Percentiles rank a stretch among this genome's conserved stretches.
These are phyloP conservation scores for Macrolepiota dolichaula DNA, from an alignment of 768 basidiomycete species.

Conservation along the genomic window DNA sequence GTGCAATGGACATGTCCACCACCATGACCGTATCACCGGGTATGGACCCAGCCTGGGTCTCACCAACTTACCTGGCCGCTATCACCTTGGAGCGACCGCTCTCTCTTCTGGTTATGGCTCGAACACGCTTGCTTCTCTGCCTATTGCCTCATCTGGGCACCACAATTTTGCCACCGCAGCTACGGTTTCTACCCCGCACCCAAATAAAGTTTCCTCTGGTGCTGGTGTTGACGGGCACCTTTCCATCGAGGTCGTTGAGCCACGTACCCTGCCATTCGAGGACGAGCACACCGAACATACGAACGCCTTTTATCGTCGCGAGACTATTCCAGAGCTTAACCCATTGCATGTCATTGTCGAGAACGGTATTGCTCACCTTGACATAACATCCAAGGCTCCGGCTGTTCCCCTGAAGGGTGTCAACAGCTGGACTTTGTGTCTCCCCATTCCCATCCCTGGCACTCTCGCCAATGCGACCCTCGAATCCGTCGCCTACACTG, in stretches of 20 bases:
- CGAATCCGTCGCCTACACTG: neutral
- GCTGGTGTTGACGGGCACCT: neutral
- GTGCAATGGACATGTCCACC: neutral
- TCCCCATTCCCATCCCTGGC: conserved; percentile 2
- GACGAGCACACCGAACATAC: conserved; percentile 4
- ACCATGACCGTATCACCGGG: neutral
- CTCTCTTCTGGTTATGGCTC: neutral
- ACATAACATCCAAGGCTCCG: neutral
- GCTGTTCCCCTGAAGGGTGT: neutral
- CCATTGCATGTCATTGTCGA: neutral
- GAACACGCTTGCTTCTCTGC: neutral
- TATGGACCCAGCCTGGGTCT: neutral
- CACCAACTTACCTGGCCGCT: neutral
- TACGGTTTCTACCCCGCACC: neutral
- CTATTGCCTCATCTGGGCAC: neutral
- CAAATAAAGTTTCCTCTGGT: neutral
- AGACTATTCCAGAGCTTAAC: conserved; percentile 1
- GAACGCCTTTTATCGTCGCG: neutral
- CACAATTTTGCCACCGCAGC: neutral
- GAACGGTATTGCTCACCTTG: neutral
- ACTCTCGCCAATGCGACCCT: neutral
- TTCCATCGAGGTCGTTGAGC: neutral
- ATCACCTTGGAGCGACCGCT: neutral
- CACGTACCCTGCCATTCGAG: neutral
- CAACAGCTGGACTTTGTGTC: conserved; percentile 3